Evolutionary conservation across 148 eudicot species (phyloP).

Genomic region (Diospyros kaki): DNA sequence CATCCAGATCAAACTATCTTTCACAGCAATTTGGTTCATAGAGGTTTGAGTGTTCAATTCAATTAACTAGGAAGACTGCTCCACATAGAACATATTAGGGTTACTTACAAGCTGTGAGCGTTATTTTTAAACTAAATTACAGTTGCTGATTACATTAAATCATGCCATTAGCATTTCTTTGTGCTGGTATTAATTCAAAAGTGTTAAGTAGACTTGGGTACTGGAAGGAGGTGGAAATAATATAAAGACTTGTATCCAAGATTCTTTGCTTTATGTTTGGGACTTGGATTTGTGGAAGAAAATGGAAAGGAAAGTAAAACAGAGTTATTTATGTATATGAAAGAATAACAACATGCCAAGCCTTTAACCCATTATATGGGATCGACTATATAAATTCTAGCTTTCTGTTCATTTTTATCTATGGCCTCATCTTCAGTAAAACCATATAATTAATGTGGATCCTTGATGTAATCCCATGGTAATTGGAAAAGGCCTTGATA

Average conservation of each 20-base stretch:
- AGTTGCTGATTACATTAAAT: neutral
- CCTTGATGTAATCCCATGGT: no score
- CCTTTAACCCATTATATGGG: no score
- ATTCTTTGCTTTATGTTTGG: neutral
- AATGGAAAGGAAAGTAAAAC: no score
- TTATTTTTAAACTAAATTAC: neutral
- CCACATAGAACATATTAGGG: neutral
- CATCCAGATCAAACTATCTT: conserved; percentile 5
- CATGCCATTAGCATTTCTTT: neutral
- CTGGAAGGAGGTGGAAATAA: neutral
- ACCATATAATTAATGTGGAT: no score
- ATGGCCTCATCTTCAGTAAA: no score
- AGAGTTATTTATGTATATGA: no score
- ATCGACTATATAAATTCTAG: no score
- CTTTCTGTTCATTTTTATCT: no score
- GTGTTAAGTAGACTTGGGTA: no score
- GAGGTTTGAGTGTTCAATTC: neutral
- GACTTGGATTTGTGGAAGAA: no score
- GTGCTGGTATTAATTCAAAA: neutral
- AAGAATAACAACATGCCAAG: no score
- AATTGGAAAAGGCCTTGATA: no score
- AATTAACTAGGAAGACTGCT: neutral
- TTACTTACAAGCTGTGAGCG: neutral
- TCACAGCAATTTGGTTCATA: neutral
- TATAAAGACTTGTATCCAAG: neutral